These are phyloP conservation scores for Filobasidium floriforme DNA, from an alignment of 768 basidiomycete species.

Conservation along the genomic window DNA sequence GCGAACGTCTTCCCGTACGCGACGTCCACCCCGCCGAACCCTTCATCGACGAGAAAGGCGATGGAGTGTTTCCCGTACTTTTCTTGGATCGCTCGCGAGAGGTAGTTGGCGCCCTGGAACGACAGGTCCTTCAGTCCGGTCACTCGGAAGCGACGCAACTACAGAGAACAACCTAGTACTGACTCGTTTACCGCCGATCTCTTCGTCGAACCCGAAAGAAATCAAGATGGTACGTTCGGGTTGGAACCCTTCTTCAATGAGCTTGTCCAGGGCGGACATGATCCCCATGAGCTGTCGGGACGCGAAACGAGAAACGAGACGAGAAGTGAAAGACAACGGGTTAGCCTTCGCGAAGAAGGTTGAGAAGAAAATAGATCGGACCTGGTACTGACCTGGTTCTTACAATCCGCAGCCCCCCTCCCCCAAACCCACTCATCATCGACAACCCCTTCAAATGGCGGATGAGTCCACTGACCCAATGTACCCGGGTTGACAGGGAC, in stretches of 20 bases:
- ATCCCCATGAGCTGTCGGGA: slow-evolving; percentile 33
- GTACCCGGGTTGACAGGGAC: slow-evolving; percentile 60
- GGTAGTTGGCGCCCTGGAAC: slow-evolving; percentile 48
- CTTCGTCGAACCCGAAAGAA: slow-evolving; percentile 62
- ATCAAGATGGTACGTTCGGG: slow-evolving; percentile 52
- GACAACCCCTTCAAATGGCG: slow-evolving; percentile 56
- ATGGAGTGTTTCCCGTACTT: slow-evolving; percentile 66
- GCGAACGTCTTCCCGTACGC: slow-evolving; percentile 40
- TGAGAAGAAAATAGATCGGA: background rate
- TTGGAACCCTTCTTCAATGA: slow-evolving; percentile 58
- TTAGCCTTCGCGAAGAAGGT: background rate
- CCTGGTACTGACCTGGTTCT: slow-evolving; percentile 55
- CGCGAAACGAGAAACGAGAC: no score
- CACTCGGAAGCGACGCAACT: background rate
- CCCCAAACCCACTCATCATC: slow-evolving; percentile 73
- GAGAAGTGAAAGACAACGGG: background rate
- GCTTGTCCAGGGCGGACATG: slow-evolving; percentile 57
- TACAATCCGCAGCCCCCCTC: slow-evolving; percentile 66
- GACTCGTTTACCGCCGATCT: slow-evolving; percentile 45
- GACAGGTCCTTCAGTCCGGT: background rate
- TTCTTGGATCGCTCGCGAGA: slow-evolving; percentile 51
- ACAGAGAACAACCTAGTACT: no score
- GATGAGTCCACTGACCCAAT: slow-evolving; percentile 54
- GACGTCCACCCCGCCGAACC: slow-evolving; percentile 52
- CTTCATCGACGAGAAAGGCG: slow-evolving; percentile 80